Evolutionary conservation across 441 rosid genomes (phyloP), one percentile per base, ranked within the genome.

Genomic region (Aquilaria agallochum): DNA sequence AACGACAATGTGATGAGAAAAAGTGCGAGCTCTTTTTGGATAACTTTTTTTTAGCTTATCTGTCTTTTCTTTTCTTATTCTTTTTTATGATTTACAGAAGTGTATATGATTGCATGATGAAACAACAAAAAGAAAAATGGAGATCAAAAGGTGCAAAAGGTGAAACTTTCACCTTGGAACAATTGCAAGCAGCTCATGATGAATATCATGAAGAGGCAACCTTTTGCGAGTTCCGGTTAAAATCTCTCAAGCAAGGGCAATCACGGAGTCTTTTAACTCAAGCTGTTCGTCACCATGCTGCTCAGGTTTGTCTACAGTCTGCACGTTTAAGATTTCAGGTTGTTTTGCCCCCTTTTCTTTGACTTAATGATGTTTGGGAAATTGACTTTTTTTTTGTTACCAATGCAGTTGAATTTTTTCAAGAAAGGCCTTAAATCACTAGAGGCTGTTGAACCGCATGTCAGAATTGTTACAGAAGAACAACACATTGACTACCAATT

Each of bases 201-300:
- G 96, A 85, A 72, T 95, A 78, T 69, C 76, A 81, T 53, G 97
- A 95, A 57, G 96, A 85, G 68, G 98, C 99, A 51, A 90, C 85
- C 56, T 75, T 87, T 57, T 95, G 90, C 60, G 85, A 84, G 63
- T 95, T 95, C 59, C 85, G 99, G 54, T 61, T 92, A 75, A 95
- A 92, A 73, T 95, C 99, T 31, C 80, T 95, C 69, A 92, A 95
- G 71, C 93, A 87, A 78, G 97, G 97, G 57, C 98, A 90, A 76
- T 82, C 86, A 58, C 86, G 96, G 64, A 92, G 98, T 78, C 92
- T 95, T 66, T 84, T 95, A 30, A 92, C 95, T 13, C 99, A 92
- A 77, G 96, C 92, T 60, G 88, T 89, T 46, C 97, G 90, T 56
- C 99, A 95, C 76, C 96, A 95, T 76, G 90, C 97, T 56, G 98